Evolutionary conservation across 2,329 filamentous ascomycete genomes (phyloP), one percentile per base, ranked within the genome.

Genomic region (Pyrenophora graminea): DNA sequence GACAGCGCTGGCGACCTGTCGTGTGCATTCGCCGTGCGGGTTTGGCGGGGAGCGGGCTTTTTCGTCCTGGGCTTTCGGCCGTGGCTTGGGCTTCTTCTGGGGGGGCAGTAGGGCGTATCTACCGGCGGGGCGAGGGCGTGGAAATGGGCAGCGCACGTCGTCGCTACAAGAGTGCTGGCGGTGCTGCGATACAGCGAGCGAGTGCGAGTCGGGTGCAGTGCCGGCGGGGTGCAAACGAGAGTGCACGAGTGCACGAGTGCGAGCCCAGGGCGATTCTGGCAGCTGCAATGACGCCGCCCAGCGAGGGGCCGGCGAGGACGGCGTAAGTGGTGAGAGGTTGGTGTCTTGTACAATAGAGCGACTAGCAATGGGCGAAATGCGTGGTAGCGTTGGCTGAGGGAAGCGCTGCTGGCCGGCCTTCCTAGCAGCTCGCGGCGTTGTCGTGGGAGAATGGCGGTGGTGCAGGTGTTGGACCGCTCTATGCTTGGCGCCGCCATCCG

Each of bases 11-110:
- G 45, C 51, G 53, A 52, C 55, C 31, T 39, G 43, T 49, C 47
- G 36, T 39, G 60, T 30, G 58, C 68, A 70, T 71, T 55, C 68
- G 68, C 64, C 46, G 46, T 23, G 42, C 18, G 21, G 48, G 4
- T 30, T 21, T 15, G 34, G 43, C 18, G 15, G 47, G n/a, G 7
- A 30, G 7, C 27, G 27, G 27, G 27, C 27, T 30, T 30, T 30
- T 30, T 30, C 27, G 27, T 30, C 27, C 27, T 30, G 27, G 12
- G 10, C 49, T 47, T 47, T 32, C 23, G 46, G 49, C 32, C 13
- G 43, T 38, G 39, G 19, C 38, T 42, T 56, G 56, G 60, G 51
- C 51, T 57, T 63, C 61, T 58, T 15, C 15, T 15, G 15, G 48
- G 54, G 51, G 44, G 37, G 46, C 48, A 46, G 57, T 46, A 55